Conservation (phyloP, 352 stramenopile genomes). For the Phytophthora tentaculata region DNA sequence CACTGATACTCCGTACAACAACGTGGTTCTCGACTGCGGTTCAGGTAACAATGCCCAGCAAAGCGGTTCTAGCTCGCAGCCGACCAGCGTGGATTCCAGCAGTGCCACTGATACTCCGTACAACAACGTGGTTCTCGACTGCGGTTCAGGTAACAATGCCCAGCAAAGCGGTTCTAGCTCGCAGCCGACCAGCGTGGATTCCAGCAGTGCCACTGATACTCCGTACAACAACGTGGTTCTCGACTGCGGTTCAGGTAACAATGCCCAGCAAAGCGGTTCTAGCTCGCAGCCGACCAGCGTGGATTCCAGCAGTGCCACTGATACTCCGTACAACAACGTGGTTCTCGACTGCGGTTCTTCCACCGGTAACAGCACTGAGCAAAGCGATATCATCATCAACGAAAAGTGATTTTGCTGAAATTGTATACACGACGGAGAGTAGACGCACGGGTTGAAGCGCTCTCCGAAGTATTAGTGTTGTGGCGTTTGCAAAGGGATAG, state of each 20-base stretch:
- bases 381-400: conserved; percentile 32
- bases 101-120: conserved; percentile 6
- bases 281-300: neutral
- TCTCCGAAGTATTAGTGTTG: conserved; percentile 20
- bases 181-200: conserved; percentile 12
- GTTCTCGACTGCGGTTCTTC: conserved; percentile 8
- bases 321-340: conserved; percentile 2
- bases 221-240: conserved; percentile 1
- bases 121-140: conserved; percentile 10
- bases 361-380: conserved; percentile 3
- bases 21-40: conserved; percentile 7
- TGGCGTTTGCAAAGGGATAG: conserved; percentile 20
- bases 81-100: conserved; percentile 19
- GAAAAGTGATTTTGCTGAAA: conserved; percentile 10
- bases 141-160: conserved; percentile 12
- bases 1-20: neutral
- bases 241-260: conserved; percentile 5
- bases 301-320: conserved; percentile 6
- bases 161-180: conserved; percentile 4
- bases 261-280: neutral
- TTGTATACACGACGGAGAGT: neutral
- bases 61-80: neutral
- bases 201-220: conserved; percentile 4
- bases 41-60: conserved; percentile 10
- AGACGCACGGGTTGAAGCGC: conserved; percentile 14